Base-by-base conservation (phyloP, 2,329 filamentous ascomycete genomes). In the Clarireedia homoeocarpa region DNA sequence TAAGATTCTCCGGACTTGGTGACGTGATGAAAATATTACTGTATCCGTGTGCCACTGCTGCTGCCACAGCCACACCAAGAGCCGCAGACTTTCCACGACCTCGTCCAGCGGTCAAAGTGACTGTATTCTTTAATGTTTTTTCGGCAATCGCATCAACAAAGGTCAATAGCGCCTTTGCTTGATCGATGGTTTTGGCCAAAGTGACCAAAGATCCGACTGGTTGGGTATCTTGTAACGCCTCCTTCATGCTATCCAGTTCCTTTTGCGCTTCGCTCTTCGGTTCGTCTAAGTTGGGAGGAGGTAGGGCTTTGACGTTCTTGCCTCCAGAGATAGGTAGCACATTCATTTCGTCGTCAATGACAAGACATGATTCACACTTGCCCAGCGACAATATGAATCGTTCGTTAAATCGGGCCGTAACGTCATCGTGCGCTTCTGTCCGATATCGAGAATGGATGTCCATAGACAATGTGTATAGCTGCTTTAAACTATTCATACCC, bases 11-110 rank as follows among this genome's bases (percentile, higher is more conserved):
- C 0, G 94, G 94, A 59, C 90, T 96, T 0, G 92, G 92, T 1
- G 92, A 97, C 1, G 94, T 99, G 69, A 99, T 96, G 74, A 99
- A 99, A 66, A 99, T 96, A 71, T 99, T 99, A 76, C 91, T 96
- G 73, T 99, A 99, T 26, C 94, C 94, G 69, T 97, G 89, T 1
- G 94, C 92, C 46, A 99, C 82, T 1, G 95, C 95, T 2, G 94
- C 91, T 3, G 94, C 94, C 45, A 99, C 88, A 3, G 94, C 91
- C 51, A 99, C 86, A 73, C 94, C 94, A 66, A 99, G 81, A 26
- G 94, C 94, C 17, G 94, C 95, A 20, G 94, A 99, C 74, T 99
- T 99, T 73, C 94, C 94, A 66, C 94, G 86, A 71, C 94, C 94
- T 83, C 94, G 85, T 39, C 87, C 92, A 17, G 94, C 94, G 10